phyloP scores from a whole-genome alignment of 208 protist genomes.

The Acanthamoeba triangularis region DNA sequence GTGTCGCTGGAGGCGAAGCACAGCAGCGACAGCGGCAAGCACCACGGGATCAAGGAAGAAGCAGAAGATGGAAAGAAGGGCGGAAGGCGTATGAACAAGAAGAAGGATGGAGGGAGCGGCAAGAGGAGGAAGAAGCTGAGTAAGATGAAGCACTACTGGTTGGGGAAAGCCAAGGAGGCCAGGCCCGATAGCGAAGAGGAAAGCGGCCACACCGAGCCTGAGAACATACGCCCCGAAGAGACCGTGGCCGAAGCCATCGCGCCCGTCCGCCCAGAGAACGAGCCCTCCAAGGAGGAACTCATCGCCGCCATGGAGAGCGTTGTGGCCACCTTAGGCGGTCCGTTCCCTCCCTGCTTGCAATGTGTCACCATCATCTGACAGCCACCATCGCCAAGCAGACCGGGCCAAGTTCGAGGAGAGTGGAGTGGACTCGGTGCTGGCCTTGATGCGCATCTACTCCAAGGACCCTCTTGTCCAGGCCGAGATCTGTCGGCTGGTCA shows the following conservation, averaged over 20 bases:
- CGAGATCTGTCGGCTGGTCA: conserved; percentile 31
- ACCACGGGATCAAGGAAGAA: background rate
- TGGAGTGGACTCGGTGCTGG: background rate
- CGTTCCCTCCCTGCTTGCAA: background rate
- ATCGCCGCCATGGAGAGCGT: conserved; percentile 18
- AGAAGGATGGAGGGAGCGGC: background rate
- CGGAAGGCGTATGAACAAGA: background rate
- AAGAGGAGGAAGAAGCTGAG: background rate
- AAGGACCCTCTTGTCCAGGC: background rate
- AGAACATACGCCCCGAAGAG: background rate
- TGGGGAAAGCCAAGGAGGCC: conserved; percentile 1
- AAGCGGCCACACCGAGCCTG: background rate
- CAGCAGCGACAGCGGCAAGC: background rate
- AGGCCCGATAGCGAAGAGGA: background rate
- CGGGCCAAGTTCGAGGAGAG: conserved; percentile 4
- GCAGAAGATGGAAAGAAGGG: background rate
- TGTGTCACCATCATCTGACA: background rate
- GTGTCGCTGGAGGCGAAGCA: background rate
- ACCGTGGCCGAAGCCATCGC: background rate
- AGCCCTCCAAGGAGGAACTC: conserved; percentile 9
- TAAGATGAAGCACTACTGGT: conserved; percentile 7
- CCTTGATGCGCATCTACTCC: background rate
- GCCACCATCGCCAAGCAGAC: background rate
- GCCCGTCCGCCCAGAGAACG: background rate
- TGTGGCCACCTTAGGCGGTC: background rate